Evolutionary conservation across 768 basidiomycete genomes (phyloP), one percentile per base, ranked within the genome.

Genomic region (Thelephora aurantiotincta): DNA sequence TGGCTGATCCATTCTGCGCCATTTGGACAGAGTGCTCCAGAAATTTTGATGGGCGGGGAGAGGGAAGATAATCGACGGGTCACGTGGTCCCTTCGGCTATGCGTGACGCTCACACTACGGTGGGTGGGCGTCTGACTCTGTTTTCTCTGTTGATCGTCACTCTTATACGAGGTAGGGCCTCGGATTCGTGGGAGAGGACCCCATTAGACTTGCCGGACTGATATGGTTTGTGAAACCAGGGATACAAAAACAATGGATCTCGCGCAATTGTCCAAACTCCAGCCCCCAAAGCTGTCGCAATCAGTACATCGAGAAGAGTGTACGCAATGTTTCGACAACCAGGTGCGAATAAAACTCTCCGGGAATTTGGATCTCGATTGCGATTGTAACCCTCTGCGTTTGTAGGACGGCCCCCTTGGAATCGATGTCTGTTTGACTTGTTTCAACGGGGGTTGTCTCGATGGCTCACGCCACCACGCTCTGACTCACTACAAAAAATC

Each of bases 281-380:
- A 68, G 33, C 68, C 68, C 0, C 87, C 88, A 0, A 73, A 63
- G 43, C 65, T 82, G 0, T 79, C 75, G 3, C 82, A 90, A 51
- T 73, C 74, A 0, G 86, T 91, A 0, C 81, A 92, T 55, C 68
- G 92, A 6, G 90, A 96, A 64, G 93, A 98, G 63, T 99, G 94
- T 58, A 96, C 93, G 0, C 91, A 93, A 50, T 99, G 94, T 59
- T 99, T 97, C 60, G 93, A 97, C 63, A 78, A 77, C 57, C 93
- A 97, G 77, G 90, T 82, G 18, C 26, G 50, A 61, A 58, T 33
- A 16, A 44, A 30, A 43, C 23, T 4, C 34, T 1, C 18, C 9
- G 37, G 9, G 16, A 42, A 2, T 9, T 45, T 12, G 9, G 14
- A 26, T 14, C 26, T 35, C 18, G n/a, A 20, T 23, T 34, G 36